Evolutionary conservation across 2,329 filamentous ascomycete species (phyloP).

Genomic region (Fusarium sp.): DNA sequence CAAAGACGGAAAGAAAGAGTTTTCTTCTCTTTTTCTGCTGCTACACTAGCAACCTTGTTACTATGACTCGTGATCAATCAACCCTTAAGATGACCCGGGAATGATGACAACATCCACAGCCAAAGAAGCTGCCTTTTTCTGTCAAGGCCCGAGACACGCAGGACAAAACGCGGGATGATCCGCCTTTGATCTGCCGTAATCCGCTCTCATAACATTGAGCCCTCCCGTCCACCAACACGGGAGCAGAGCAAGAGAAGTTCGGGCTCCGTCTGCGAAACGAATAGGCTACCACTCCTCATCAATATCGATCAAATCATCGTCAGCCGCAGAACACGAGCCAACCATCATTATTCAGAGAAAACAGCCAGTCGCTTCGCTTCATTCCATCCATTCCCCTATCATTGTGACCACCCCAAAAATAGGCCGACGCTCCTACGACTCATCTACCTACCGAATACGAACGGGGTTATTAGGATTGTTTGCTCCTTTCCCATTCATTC

Average conservation of each 20-base stretch:
- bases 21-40: neutral
- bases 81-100: neutral
- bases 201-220: neutral
- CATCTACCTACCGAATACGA: neutral
- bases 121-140: conserved; percentile 10
- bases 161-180: neutral
- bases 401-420: neutral
- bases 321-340: neutral
- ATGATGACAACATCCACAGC: neutral
- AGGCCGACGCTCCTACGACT: neutral
- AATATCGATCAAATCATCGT: neutral
- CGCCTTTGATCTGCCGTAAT: neutral
- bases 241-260: neutral
- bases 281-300: neutral
- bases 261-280: neutral
- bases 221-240: neutral
- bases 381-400: neutral
- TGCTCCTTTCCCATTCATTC: conserved; percentile 1
- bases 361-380: neutral
- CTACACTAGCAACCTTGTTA: neutral
- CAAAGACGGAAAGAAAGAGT: neutral
- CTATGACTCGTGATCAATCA: neutral
- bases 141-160: neutral
- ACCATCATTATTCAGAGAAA: neutral
- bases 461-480: neutral